Evolutionary conservation across 148 eudicot species (phyloP), one percentile per base, ranked within the genome.

Genomic region (Rhododendron kiyosumense): DNA sequence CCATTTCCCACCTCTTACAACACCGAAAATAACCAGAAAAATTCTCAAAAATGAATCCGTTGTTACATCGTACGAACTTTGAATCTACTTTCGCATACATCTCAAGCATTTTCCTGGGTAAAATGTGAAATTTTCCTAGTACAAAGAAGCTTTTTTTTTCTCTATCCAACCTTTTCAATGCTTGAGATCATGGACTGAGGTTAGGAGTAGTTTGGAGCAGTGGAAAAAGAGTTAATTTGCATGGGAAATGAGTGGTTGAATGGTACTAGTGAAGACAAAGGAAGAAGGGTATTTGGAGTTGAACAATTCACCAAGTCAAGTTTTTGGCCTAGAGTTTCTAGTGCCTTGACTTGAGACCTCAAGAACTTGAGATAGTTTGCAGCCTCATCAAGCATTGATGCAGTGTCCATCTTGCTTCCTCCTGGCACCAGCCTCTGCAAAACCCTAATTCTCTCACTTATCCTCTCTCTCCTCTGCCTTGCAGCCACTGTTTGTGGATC

Each of bases 301-400:
- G 57, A 24, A 83, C 74, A 86, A 83, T 86, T 86, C 49, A 86
- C 83, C 28, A 83, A 59, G 28, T 83, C 83, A 77, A 83, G 67
- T 22, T 65, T 86, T 22, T 81, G 85, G 30, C 92, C 92, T 28
- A 92, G 81, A 28, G 90, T 71, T 77, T 96, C 95, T 10, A 96
- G 93, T 24, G 93, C 92, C 61, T 94, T 93, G 48, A 96, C 95
- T 89, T 94, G 98, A 81, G 96, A 94, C 86, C 96, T 92, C n/a
- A 96, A 88, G 86, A 96, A 96, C 90, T 93, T 94, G 74, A 96
- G 98, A 78, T 96, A 96, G 85, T 93, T 96, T 36, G 98, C 98
- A 69, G 98, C 98, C 84, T 96, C 98, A 88, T 96, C 98, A 73
- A 96, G 96, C 98, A 96, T 96, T 26, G 98, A 92, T 10, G 98